Conservation (phyloP, 1,284 basidiomycete genomes). For the Fistulinella cinereoalba region DNA sequence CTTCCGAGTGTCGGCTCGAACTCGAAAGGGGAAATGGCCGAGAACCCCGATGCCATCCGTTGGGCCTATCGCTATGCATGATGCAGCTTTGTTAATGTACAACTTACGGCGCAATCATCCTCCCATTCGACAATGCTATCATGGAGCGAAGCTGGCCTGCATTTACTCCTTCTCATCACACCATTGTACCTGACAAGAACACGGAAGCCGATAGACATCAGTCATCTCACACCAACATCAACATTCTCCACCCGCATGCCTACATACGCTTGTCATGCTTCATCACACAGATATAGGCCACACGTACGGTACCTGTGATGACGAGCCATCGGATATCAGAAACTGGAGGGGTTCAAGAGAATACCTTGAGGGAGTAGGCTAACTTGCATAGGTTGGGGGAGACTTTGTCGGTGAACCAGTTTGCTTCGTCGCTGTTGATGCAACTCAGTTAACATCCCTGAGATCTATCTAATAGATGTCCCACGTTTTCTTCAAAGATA, state of each 20-base stretch:
- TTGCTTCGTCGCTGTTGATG: background rate
- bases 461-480: background rate
- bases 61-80: background rate
- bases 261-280: background rate
- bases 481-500: background rate
- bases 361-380: background rate
- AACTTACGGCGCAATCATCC: background rate
- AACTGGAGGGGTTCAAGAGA: background rate
- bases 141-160: background rate
- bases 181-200: background rate
- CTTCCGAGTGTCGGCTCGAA: background rate
- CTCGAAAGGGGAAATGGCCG: background rate
- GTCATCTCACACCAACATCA: background rate
- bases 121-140: background rate
- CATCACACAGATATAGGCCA: background rate
- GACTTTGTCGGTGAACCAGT: background rate
- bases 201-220: background rate
- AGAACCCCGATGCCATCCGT: background rate
- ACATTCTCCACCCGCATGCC: background rate
- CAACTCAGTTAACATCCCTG: background rate
- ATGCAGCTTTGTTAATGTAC: background rate
- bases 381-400: background rate
- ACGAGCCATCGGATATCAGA: background rate
- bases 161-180: background rate
- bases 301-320: background rate